These are phyloP conservation scores for Trichoderma sp. DNA, from an alignment of 2,329 filamentous ascomycete genomes.

Conservation along the genomic window DNA sequence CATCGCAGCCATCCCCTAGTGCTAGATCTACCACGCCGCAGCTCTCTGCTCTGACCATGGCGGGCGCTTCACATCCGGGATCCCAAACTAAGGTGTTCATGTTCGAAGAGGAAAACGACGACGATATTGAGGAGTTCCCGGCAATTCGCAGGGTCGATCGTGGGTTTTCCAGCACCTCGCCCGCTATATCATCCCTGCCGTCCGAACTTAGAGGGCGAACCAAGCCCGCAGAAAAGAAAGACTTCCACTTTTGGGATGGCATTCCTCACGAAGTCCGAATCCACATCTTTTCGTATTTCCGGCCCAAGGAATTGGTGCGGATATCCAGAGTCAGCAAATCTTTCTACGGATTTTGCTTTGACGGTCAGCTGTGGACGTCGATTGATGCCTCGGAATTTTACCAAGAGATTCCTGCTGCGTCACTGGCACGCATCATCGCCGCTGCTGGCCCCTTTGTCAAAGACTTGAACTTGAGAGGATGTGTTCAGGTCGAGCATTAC, in stretches of 20 bases:
- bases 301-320: constrained; percentile 76
- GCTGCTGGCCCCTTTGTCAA: constrained; percentile 85
- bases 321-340: constrained; percentile 72
- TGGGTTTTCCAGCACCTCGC: constrained; percentile 39
- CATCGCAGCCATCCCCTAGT: constrained; percentile 29
- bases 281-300: constrained; percentile 70
- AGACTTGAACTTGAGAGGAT: constrained; percentile 86
- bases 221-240: constrained; percentile 43
- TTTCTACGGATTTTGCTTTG: constrained; percentile 83
- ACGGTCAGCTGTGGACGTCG: constrained; percentile 87
- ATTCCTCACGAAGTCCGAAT: constrained; percentile 82
- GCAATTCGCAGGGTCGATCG: constrained; percentile 55
- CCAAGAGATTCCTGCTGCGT: constrained; percentile 76
- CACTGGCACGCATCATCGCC: constrained; percentile 79
- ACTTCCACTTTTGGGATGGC: constrained; percentile 70
- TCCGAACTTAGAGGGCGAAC: constrained; percentile 39
- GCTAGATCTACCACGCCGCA: constrained; percentile 34
- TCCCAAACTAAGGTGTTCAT: constrained; percentile 41
- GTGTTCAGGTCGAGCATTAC: constrained; percentile 80
- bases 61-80: constrained; percentile 37
- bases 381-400: constrained; percentile 88
- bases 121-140: constrained; percentile 46
- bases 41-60: constrained; percentile 40
- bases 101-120: constrained; percentile 28
- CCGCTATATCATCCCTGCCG: constrained; percentile 59